These are phyloP conservation scores for Rhynchospora tenuis DNA, from an alignment of 176 grass and related monocot genomes.

Conservation along the genomic window DNA sequence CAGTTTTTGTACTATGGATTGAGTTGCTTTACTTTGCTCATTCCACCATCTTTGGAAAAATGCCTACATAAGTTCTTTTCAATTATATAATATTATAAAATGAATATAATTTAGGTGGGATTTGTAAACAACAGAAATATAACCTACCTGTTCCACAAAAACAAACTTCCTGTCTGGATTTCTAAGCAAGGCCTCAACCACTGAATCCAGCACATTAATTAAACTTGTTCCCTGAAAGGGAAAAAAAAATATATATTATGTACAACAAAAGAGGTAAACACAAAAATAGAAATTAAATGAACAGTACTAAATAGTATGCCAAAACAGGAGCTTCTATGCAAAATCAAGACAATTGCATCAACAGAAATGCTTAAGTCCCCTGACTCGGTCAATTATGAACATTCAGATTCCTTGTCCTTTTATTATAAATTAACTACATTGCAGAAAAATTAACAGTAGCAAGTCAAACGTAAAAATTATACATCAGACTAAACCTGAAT, in stretches of 20 bases:
- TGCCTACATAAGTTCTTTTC: constrained; percentile 39
- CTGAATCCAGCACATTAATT: constrained; percentile 79
- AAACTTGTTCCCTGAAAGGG: constrained; percentile 61
- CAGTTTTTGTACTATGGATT: constrained; percentile 50
- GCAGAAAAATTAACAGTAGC: not conserved
- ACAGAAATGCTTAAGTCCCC: not conserved
- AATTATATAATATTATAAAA: not conserved
- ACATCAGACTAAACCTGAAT: constrained; percentile 43
- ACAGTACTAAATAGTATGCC: not conserved
- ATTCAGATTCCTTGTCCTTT: not conserved
- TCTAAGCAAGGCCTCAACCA: constrained; percentile 54
- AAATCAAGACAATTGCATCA: not conserved
- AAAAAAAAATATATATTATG: not conserved
- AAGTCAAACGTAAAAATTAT: not conserved
- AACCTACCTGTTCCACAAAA: constrained; percentile 62
- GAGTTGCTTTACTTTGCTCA: constrained; percentile 60
- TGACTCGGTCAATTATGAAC: not conserved
- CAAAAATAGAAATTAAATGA: not conserved
- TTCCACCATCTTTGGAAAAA: constrained; percentile 99
- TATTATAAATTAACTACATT: not conserved
- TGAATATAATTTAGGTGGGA: not conserved
- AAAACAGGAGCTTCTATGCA: not conserved
- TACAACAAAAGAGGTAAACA: not conserved
- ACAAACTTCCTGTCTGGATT: constrained; percentile 75
- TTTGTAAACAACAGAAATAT: not conserved